phyloP scores from a whole-genome alignment of 345 rosid species.

The Garcia nutans region DNA sequence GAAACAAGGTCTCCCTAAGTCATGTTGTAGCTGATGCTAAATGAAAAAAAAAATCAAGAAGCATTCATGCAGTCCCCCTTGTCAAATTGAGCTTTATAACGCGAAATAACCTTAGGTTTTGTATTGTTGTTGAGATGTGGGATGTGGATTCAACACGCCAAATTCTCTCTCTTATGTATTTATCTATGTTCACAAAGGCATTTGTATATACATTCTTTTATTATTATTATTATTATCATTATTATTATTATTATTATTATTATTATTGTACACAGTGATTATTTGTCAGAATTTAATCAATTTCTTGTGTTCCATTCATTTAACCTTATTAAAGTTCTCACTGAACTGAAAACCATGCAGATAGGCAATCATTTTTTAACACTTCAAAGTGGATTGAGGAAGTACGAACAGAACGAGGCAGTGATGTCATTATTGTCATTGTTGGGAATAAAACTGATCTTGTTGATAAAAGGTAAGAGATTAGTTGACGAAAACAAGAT shows the following conservation, averaged over 20 bases:
- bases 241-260: no score
- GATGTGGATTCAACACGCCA: no score
- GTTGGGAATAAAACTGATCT: constrained; percentile 93
- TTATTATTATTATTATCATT: background rate
- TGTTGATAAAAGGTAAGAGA: constrained; percentile 31
- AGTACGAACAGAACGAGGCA: constrained; percentile 82
- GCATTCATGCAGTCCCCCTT: background rate
- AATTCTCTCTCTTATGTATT: background rate
- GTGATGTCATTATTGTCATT: constrained; percentile 83
- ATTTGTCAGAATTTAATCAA: constrained; percentile 3
- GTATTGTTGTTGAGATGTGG: no score
- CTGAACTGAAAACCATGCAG: constrained; percentile 38
- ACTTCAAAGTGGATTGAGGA: constrained; percentile 94
- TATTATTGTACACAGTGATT: background rate
- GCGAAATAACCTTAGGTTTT: no score
- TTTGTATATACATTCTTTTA: background rate
- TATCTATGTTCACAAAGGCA: background rate
- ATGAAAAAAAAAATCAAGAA: background rate
- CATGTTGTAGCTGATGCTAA: background rate
- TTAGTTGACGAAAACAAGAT: background rate
- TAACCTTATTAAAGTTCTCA: background rate
- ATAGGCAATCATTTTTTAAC: constrained; percentile 85
- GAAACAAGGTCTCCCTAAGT: background rate
- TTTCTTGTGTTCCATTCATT: background rate
- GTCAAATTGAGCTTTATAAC: no score